A percentile compares a stretch with the other conserved stretches of the same genome.
Conservation (phyloP, 1,284 basidiomycete genomes). For the Omphalotus olearius region DNA sequence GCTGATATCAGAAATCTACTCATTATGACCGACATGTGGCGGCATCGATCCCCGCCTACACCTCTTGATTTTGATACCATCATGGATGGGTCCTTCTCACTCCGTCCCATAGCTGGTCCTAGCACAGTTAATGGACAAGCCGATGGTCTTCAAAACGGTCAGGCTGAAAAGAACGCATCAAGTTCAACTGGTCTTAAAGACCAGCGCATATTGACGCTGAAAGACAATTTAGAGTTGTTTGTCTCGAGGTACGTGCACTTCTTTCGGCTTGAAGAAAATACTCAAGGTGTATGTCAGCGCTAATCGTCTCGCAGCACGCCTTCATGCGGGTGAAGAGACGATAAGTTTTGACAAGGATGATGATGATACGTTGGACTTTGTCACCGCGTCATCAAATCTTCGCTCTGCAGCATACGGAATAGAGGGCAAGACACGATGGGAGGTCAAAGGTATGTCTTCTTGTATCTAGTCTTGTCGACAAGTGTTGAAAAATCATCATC, state of each 20-base stretch:
- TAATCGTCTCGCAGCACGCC: slow-evolving; percentile 71
- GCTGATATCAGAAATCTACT: slow-evolving; percentile 87
- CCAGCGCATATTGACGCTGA: slow-evolving; percentile 70
- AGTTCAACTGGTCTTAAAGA: slow-evolving; percentile 60
- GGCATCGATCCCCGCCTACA: slow-evolving; percentile 76
- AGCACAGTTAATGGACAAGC: slow-evolving; percentile 17
- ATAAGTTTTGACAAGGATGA: slow-evolving; percentile 98
- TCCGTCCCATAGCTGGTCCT: slow-evolving; percentile 29
- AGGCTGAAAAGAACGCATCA: slow-evolving; percentile 13
- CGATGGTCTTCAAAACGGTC: slow-evolving; percentile 21
- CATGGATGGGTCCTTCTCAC: slow-evolving; percentile 52
- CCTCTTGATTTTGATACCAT: slow-evolving; percentile 81
- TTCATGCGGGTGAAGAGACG: slow-evolving; percentile 68
- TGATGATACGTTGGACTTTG: slow-evolving; percentile 94
- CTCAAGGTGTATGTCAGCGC: slow-evolving; percentile 45
- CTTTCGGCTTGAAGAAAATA: background rate
- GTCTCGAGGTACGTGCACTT: slow-evolving; percentile 60
- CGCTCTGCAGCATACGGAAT: slow-evolving; percentile 91
- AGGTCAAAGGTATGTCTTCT: slow-evolving; percentile 77
- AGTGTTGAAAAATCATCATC: background rate
- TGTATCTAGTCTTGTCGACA: background rate
- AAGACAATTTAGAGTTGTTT: slow-evolving; percentile 82
- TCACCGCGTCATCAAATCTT: slow-evolving; percentile 91
- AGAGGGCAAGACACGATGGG: slow-evolving; percentile 86
- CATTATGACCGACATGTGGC: slow-evolving; percentile 99